Evolutionary conservation across 192 early-diverging fungal species (phyloP).

Genomic region (Phlyctochytrium bullatum): DNA sequence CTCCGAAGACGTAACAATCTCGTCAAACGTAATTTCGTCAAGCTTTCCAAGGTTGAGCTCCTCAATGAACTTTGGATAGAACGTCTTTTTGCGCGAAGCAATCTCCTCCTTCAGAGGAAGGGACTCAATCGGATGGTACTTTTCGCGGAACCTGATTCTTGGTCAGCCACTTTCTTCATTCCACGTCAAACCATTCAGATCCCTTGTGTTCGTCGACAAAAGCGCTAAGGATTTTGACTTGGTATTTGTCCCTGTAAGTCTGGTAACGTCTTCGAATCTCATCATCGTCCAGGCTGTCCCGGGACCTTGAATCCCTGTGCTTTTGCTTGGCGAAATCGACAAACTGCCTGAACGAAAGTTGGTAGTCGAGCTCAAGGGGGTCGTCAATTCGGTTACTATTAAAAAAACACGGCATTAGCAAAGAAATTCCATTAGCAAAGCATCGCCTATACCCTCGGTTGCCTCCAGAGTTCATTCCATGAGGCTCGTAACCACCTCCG

Average conservation of each 20-base stretch:
- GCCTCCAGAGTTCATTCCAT: background rate
- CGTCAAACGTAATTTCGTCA: constrained; percentile 63
- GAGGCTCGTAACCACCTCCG: background rate
- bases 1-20: constrained; percentile 28
- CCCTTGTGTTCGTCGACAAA: constrained; percentile 78
- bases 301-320: background rate
- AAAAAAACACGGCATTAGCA: no score
- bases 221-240: constrained; percentile 59
- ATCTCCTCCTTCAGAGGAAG: constrained; percentile 50
- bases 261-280: constrained; percentile 77
- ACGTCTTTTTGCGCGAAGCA: constrained; percentile 49
- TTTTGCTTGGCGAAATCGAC: constrained; percentile 19
- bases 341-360: constrained; percentile 53
- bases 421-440: no score
- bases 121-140: constrained; percentile 81
- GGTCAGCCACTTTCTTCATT: background rate
- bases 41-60: constrained; percentile 71
- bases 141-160: constrained; percentile 70
- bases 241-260: constrained; percentile 80
- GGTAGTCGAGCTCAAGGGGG: constrained; percentile 71
- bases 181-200: constrained; percentile 68
- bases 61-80: constrained; percentile 56
- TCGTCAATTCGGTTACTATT: constrained; percentile 39
- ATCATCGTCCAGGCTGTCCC: constrained; percentile 61
- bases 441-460: background rate